Percentiles rank a stretch among this genome's conserved stretches.
These are phyloP conservation scores for Cladophialophora carrionii DNA, from an alignment of 2,329 filamentous ascomycete genomes.

Conservation along the genomic window DNA sequence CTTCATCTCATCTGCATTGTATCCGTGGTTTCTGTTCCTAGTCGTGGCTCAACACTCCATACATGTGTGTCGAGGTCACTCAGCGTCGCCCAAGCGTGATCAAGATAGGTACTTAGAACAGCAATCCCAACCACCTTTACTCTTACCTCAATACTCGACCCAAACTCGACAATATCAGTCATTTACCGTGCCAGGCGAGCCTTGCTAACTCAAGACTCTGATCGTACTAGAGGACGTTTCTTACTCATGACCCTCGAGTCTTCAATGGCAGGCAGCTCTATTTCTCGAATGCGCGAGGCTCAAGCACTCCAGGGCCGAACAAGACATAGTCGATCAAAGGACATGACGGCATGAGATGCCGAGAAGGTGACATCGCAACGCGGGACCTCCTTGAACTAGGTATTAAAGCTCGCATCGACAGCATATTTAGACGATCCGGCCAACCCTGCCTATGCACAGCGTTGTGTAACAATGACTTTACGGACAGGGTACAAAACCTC, in stretches of 20 bases:
- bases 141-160: neutral
- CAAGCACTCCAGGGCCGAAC: neutral
- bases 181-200: neutral
- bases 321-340: neutral
- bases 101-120: neutral
- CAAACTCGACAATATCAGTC: neutral
- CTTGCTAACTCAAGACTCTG: neutral
- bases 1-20: neutral
- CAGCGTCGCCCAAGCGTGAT: neutral
- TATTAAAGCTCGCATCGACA: neutral
- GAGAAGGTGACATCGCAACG: neutral
- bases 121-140: neutral
- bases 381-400: too few relatives aligned
- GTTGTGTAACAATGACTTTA: too few relatives aligned
- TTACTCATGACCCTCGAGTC: neutral
- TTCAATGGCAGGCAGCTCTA: neutral
- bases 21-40: neutral
- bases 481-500: neutral
- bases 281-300: neutral
- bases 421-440: too few relatives aligned
- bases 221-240: neutral
- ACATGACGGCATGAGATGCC: neutral
- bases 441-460: too few relatives aligned
- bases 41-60: neutral
- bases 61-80: neutral